phyloP scores from a whole-genome alignment of 805 yeast genomes.

The Peterozyma toletana region DNA sequence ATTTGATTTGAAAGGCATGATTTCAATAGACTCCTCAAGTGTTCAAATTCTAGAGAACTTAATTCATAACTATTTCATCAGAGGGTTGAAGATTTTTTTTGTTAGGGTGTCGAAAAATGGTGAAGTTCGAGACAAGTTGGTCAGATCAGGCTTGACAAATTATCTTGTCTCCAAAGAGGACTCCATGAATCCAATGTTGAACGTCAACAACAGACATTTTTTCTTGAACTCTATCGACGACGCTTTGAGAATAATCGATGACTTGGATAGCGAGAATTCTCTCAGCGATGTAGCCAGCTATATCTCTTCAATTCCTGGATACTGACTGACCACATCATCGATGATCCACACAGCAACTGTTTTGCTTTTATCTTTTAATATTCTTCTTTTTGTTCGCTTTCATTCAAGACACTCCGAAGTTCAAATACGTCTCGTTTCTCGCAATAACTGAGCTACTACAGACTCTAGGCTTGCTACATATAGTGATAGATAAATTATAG shows the following conservation, averaged over 20 bases:
- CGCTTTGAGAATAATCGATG: background rate
- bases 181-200: background rate
- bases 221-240: background rate
- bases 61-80: conserved; percentile 43
- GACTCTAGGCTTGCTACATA: too few species aligned
- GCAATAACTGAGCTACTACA: too few species aligned
- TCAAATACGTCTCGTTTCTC: too few species aligned
- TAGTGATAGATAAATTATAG: too few species aligned
- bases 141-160: conserved; percentile 8
- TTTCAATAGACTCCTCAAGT: conserved; percentile 72
- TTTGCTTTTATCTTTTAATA: too few species aligned
- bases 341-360: too few species aligned
- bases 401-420: too few species aligned
- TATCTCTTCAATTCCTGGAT: background rate
- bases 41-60: conserved; percentile 63
- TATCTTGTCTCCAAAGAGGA: background rate
- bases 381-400: too few species aligned
- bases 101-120: conserved; percentile 17
- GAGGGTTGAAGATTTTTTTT: conserved; percentile 51
- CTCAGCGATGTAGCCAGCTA: background rate
- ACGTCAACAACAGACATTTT: background rate
- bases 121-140: conserved; percentile 14
- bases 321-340: too few species aligned
- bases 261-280: background rate
- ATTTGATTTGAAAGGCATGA: conserved; percentile 79